phyloP scores from a whole-genome alignment of 805 yeast species.

The Jamesozyma lodderae region DNA sequence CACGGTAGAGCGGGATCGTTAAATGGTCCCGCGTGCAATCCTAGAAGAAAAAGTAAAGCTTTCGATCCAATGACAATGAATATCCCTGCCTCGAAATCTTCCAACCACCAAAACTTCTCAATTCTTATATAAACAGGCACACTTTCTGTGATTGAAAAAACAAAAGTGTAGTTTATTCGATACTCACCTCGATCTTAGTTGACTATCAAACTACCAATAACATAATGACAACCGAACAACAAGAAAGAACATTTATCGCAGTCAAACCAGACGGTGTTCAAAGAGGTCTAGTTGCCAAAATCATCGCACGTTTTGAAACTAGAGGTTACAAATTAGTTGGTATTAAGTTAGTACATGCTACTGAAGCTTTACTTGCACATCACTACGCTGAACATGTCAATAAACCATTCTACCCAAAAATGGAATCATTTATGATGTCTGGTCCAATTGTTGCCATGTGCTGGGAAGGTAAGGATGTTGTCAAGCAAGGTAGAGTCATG shows the following conservation, averaged over 20 bases:
- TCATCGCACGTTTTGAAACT: constrained; percentile 88
- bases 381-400: constrained; percentile 93
- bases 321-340: constrained; percentile 98
- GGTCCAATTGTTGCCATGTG: constrained; percentile 99
- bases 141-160: no score
- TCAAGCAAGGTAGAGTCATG: constrained; percentile 94
- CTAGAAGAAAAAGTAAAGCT: no score
- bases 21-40: no score
- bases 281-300: constrained; percentile 89
- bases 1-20: no score
- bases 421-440: constrained; percentile 91
- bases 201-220: not conserved
- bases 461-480: constrained; percentile 99
- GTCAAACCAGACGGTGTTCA: constrained; percentile 99
- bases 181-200: not conserved
- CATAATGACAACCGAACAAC: constrained; percentile 5
- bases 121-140: no score
- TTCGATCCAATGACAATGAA: no score
- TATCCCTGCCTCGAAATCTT: no score
- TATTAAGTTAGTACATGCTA: constrained; percentile 81
- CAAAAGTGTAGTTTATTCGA: not conserved
- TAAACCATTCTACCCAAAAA: constrained; percentile 97
- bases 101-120: no score
- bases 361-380: constrained; percentile 77
- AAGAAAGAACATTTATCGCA: constrained; percentile 88